Evolutionary conservation across 2,329 filamentous ascomycete genomes (phyloP).

Genomic region (Diaporthe velutina): DNA sequence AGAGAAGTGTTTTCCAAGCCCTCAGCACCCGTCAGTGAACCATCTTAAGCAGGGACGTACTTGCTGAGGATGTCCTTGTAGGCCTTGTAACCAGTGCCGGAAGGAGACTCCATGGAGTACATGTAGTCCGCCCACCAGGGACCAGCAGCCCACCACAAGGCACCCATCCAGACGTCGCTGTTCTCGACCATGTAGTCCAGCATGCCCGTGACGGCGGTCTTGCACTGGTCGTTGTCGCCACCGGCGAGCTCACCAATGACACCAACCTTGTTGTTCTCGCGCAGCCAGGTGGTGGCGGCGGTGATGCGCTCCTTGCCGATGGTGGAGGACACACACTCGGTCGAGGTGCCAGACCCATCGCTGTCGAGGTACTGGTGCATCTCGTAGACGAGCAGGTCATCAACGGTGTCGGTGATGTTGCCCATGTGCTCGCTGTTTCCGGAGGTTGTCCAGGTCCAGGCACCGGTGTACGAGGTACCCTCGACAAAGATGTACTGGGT

Average conservation of each 20-base stretch:
- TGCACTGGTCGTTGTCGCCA: constrained; percentile 63
- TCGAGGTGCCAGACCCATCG: constrained; percentile 64
- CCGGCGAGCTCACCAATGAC: constrained; percentile 71
- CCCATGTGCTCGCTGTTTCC: constrained; percentile 56
- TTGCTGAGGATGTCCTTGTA: constrained; percentile 38
- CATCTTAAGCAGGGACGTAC: constrained; percentile 29
- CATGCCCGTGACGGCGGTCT: constrained; percentile 63
- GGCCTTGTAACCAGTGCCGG: constrained; percentile 54
- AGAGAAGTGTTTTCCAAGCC: constrained; percentile 15
- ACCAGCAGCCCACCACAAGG: constrained; percentile 69
- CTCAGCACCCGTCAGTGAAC: neutral
- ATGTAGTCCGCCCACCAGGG: constrained; percentile 69
- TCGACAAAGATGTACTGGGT: constrained; percentile 68
- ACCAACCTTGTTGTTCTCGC: constrained; percentile 65
- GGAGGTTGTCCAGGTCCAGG: constrained; percentile 60
- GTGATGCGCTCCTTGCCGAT: constrained; percentile 63
- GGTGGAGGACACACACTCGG: constrained; percentile 60
- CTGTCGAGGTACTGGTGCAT: constrained; percentile 73
- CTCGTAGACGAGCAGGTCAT: constrained; percentile 65
- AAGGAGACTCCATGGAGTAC: constrained; percentile 59
- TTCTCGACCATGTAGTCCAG: constrained; percentile 67
- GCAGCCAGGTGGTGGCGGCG: constrained; percentile 67
- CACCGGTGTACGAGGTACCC: constrained; percentile 67
- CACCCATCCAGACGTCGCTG: constrained; percentile 69
- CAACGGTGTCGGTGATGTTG: constrained; percentile 60